These are phyloP conservation scores for Cladosporium sp. DNA, from an alignment of 2,329 filamentous ascomycete species.

Conservation along the genomic window DNA sequence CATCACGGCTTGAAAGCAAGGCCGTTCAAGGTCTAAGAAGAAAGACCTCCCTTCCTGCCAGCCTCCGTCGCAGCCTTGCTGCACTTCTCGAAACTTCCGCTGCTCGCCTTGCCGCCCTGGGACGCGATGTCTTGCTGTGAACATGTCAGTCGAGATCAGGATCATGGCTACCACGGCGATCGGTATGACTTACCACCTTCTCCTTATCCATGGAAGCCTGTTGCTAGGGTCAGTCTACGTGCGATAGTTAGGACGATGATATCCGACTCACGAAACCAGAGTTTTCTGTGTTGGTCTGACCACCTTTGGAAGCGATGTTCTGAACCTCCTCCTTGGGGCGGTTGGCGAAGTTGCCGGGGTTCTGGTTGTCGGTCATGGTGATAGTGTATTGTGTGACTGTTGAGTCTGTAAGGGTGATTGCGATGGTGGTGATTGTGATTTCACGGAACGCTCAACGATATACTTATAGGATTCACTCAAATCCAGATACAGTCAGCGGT, in stretches of 20 bases:
- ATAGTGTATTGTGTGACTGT: background rate
- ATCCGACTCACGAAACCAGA: conserved; percentile 13
- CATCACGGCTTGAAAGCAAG: conserved; percentile 21
- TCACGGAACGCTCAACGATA: too few species aligned
- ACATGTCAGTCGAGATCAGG: background rate
- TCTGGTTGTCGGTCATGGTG: conserved; percentile 34
- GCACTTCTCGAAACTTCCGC: conserved; percentile 22
- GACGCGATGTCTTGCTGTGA: conserved; percentile 43
- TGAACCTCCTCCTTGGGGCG: conserved; percentile 51
- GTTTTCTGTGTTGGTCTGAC: conserved; percentile 36
- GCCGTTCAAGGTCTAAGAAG: background rate
- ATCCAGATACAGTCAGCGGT: background rate
- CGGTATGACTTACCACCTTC: conserved; percentile 6
- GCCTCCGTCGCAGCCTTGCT: conserved; percentile 24
- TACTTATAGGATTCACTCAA: background rate
- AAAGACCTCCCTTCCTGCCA: conserved; percentile 23
- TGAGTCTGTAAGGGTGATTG: background rate
- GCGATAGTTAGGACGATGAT: background rate
- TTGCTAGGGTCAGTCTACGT: background rate
- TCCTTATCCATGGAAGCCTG: conserved; percentile 16
- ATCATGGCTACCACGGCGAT: background rate
- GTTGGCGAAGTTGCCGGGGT: conserved; percentile 56
- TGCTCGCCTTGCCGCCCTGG: conserved; percentile 49
- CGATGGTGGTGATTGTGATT: background rate
- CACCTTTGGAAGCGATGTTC: conserved; percentile 51